Percentiles rank a stretch among this genome's conserved stretches.
Evolutionary conservation across 1,284 basidiomycete genomes (phyloP).

Genomic region (Clitocybe nebularis): DNA sequence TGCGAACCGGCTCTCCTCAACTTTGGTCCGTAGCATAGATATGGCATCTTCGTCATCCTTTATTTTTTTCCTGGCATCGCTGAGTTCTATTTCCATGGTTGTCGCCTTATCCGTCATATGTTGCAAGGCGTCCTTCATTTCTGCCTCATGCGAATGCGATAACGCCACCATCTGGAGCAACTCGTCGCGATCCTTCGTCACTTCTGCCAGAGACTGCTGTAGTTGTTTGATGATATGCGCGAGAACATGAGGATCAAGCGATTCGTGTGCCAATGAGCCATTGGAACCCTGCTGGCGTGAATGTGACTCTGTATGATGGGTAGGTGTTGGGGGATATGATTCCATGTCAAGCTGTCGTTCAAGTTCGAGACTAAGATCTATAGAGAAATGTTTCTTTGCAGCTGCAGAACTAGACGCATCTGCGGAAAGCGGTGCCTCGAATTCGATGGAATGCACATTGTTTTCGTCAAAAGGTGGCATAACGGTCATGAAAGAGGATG

Average conservation of each 20-base stretch:
- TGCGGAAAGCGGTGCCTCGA: slow-evolving; percentile 30
- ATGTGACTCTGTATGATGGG: slow-evolving; percentile 22
- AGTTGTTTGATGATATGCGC: slow-evolving; percentile 71
- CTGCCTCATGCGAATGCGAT: slow-evolving; percentile 51
- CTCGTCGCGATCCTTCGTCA: slow-evolving; percentile 65
- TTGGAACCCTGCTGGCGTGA: slow-evolving; percentile 7
- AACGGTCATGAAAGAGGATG: slow-evolving; percentile 21
- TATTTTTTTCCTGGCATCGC: slow-evolving; percentile 53
- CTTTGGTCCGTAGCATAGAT: slow-evolving; percentile 73
- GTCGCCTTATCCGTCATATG: slow-evolving; percentile 63
- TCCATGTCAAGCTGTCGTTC: slow-evolving; percentile 70
- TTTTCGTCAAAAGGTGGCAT: slow-evolving; percentile 27
- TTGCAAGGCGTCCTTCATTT: slow-evolving; percentile 56
- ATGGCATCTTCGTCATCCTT: slow-evolving; percentile 83
- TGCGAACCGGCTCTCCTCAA: slow-evolving; percentile 84
- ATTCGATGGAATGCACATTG: slow-evolving; percentile 28
- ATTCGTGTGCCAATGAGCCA: slow-evolving; percentile 33
- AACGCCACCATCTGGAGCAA: slow-evolving; percentile 47
- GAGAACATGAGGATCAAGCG: slow-evolving; percentile 69
- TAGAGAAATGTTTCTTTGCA: slow-evolving; percentile 52
- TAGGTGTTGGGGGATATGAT: slow-evolving; percentile 44
- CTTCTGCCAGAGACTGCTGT: slow-evolving; percentile 53
- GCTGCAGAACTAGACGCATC: slow-evolving; percentile 18
- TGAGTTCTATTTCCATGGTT: slow-evolving; percentile 57
- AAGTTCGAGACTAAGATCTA: slow-evolving; percentile 73